phyloP scores from a whole-genome alignment of 352 stramenopile genomes.

The Pythium rishiriense region DNA sequence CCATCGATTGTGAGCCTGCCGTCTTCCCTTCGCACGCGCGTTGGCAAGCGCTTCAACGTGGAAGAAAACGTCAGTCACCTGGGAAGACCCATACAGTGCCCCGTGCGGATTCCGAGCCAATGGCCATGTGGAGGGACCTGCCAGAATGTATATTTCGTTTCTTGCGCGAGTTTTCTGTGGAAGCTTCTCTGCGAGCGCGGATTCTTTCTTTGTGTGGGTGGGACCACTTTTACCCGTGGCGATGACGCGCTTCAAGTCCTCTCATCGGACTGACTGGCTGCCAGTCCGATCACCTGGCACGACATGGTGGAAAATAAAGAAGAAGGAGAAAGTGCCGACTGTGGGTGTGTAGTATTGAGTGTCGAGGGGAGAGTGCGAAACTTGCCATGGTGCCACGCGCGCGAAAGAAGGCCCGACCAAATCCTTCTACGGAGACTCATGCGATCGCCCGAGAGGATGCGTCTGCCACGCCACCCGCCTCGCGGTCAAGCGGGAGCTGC shows the following conservation, averaged over 20 bases:
- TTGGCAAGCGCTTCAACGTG: constrained; percentile 19
- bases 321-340: too few relatives aligned
- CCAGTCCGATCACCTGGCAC: too few relatives aligned
- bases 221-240: neutral
- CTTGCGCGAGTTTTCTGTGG: constrained; percentile 5
- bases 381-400: too few relatives aligned
- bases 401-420: too few relatives aligned
- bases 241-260: neutral
- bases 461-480: too few relatives aligned
- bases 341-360: too few relatives aligned
- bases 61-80: constrained; percentile 16
- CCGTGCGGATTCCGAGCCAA: neutral
- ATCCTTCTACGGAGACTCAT: too few relatives aligned
- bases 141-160: constrained; percentile 4
- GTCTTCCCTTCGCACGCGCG: neutral
- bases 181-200: constrained; percentile 8
- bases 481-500: too few relatives aligned
- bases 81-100: neutral
- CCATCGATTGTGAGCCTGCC: constrained; percentile 3
- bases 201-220: neutral
- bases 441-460: too few relatives aligned
- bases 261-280: too few relatives aligned
- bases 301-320: too few relatives aligned
- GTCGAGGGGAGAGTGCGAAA: too few relatives aligned
- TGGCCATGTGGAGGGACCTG: neutral